A percentile compares a stretch with the other conserved stretches of the same genome.
phyloP scores from a whole-genome alignment of 345 rosid species.

The Lumnitzera littorea region DNA sequence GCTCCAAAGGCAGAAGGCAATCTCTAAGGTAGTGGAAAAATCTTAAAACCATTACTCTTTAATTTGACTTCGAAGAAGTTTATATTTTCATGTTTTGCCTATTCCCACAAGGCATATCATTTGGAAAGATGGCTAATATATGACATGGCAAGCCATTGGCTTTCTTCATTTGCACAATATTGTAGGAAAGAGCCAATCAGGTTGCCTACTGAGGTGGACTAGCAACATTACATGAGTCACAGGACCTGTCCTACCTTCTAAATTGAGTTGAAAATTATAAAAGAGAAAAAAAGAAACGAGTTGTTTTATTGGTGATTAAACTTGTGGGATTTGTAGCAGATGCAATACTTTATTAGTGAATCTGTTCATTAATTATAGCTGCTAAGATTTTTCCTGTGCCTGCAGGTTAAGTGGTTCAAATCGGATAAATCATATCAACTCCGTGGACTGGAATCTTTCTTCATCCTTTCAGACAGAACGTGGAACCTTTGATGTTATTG shows the following conservation, averaged over 20 bases:
- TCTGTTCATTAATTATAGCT: slow-evolving; percentile 4
- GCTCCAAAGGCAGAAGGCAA: slow-evolving; percentile 65
- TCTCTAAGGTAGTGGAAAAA: slow-evolving; percentile 41
- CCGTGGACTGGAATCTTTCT: slow-evolving; percentile 73
- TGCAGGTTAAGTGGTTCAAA: slow-evolving; percentile 57
- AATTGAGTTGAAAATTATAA: too few species aligned
- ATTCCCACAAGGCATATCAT: too few species aligned
- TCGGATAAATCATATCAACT: slow-evolving; percentile 30
- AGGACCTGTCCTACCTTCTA: too few species aligned
- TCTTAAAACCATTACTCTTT: not conserved
- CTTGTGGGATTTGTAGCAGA: not conserved
- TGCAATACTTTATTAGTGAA: not conserved
- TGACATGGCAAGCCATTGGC: not conserved
- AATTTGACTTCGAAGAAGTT: not conserved
- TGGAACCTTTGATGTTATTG: slow-evolving; percentile 72
- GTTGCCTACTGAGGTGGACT: too few species aligned
- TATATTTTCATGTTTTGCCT: not conserved
- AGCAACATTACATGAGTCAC: too few species aligned
- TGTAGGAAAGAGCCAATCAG: too few species aligned
- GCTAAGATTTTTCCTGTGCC: not conserved
- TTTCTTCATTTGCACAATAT: too few species aligned
- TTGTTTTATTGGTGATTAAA: not conserved
- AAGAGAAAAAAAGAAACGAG: too few species aligned
- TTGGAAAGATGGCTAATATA: not conserved
- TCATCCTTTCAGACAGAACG: slow-evolving; percentile 47